Base-by-base conservation (phyloP, 2,329 filamentous ascomycete species). In the Acrocalymma vagum region DNA sequence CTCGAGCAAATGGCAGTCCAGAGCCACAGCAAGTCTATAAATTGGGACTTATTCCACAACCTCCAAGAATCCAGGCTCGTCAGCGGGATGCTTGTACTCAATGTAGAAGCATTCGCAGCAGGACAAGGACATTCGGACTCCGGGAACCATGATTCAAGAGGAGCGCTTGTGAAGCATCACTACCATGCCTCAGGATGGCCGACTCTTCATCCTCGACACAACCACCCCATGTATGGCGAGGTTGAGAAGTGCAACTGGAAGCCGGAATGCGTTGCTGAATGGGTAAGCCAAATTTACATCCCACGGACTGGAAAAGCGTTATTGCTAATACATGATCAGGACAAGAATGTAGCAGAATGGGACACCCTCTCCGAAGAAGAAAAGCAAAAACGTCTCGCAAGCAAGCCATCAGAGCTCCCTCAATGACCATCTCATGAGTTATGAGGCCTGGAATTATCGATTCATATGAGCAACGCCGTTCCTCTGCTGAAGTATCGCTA, bases 181-280 rank as follows among this genome's bases (percentile, higher is more conserved):
- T 90, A 88, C 58, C 86, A 89, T 63, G 86, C 86, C 1, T 88
- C 85, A 2, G 80, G 82, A 44, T 89, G 86, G 86, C 86, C 85
- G 3, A 80, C 78, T 36, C 74, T 75, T 3, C 86, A 89, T 60
- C 84, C 82, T 1, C 76, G 86, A 20, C 86, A 79, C 69, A 83
- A 75, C 30, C 86, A 89, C 61, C 84, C 85, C 1, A 80, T 84
- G 37, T 87, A 84, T 57, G 85, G 84, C 5, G 83, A 87, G 64
- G 85, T 88, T 0, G 86, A 88, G 62, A 74, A 78, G 51, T 88
- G 85, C 67, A 88, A 88, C 58, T 88, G 85, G 85, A 77, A 83
- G 28, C 64, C 72, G 5, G 79, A 83, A 4, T 88, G 86, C 53
- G 82, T 88, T 9, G 72, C 71, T 17, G 71, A 78, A 53, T 89